phyloP scores from a whole-genome alignment of 169 alveolate genomes.

The Eimeria maxima region DNA sequence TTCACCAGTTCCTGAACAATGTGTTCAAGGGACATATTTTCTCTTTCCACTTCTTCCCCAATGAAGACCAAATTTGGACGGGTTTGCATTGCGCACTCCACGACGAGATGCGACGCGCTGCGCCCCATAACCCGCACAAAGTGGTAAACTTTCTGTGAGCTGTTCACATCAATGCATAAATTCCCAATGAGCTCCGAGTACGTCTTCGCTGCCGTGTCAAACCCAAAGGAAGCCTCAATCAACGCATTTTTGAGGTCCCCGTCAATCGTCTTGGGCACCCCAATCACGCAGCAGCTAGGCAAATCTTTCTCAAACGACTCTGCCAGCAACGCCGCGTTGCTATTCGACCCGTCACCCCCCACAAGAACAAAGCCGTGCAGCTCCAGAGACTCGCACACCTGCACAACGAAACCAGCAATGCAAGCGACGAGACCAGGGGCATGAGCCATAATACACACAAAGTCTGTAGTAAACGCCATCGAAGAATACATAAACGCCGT shows the following conservation, averaged over 20 bases:
- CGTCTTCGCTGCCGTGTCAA: slow-evolving; percentile 99
- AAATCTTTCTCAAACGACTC: slow-evolving; percentile 94
- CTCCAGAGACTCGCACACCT: slow-evolving; percentile 93
- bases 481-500: background rate
- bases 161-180: slow-evolving; percentile 93
- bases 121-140: slow-evolving; percentile 99
- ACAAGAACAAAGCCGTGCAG: slow-evolving; percentile 98
- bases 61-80: slow-evolving; percentile 96
- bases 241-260: slow-evolving; percentile 97
- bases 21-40: slow-evolving; percentile 92
- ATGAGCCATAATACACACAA: background rate
- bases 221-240: slow-evolving; percentile 98
- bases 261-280: slow-evolving; percentile 99
- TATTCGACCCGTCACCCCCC: slow-evolving; percentile 99
- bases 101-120: slow-evolving; percentile 98
- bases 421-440: background rate
- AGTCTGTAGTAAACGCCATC: background rate
- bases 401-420: background rate
- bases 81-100: slow-evolving; percentile 98
- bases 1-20: slow-evolving; percentile 95
- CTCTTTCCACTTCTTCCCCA: slow-evolving; percentile 95
- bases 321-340: slow-evolving; percentile 99
- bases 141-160: slow-evolving; percentile 93
- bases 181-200: slow-evolving; percentile 98
- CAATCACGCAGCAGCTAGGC: slow-evolving; percentile 92